Conservation (phyloP, 2,329 filamentous ascomycete species). For the Aureobasidium uvarum region DNA sequence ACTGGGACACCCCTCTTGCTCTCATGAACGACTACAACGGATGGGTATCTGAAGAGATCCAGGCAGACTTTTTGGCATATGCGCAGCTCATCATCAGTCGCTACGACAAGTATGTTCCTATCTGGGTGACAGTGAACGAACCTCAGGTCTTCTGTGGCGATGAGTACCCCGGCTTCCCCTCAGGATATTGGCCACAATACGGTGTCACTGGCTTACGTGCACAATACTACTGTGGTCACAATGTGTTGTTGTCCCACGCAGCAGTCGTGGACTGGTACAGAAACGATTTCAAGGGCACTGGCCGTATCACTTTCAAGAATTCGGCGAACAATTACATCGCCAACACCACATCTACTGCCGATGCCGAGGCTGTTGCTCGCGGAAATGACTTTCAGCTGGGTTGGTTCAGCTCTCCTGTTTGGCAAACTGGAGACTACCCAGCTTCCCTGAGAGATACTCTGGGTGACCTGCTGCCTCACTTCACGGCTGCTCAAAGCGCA, state of each 20-base stretch:
- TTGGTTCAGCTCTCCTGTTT: slow-evolving; percentile 47
- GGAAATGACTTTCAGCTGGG: slow-evolving; percentile 37
- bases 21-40: slow-evolving; percentile 41
- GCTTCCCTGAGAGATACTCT: slow-evolving; percentile 40
- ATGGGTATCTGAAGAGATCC: slow-evolving; percentile 43
- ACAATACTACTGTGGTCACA: slow-evolving; percentile 40
- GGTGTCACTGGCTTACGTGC: slow-evolving; percentile 33
- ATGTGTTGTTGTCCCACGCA: slow-evolving; percentile 41
- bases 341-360: slow-evolving; percentile 37
- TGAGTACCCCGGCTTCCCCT: slow-evolving; percentile 17
- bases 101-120: slow-evolving; percentile 43
- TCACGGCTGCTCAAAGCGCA: slow-evolving; percentile 31
- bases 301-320: slow-evolving; percentile 44
- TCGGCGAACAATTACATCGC: slow-evolving; percentile 42
- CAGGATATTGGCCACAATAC: slow-evolving; percentile 38
- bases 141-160: slow-evolving; percentile 32
- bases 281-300: slow-evolving; percentile 37
- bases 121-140: slow-evolving; percentile 47
- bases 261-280: slow-evolving; percentile 44
- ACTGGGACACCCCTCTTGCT: slow-evolving; percentile 46
- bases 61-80: slow-evolving; percentile 44
- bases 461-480: slow-evolving; percentile 36
- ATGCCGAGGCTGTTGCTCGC: slow-evolving; percentile 36
- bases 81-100: slow-evolving; percentile 42
- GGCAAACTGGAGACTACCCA: slow-evolving; percentile 46